phyloP scores from a whole-genome alignment of 495 filamentous ascomycete genomes.

The Pseudotulostoma volvatum region DNA sequence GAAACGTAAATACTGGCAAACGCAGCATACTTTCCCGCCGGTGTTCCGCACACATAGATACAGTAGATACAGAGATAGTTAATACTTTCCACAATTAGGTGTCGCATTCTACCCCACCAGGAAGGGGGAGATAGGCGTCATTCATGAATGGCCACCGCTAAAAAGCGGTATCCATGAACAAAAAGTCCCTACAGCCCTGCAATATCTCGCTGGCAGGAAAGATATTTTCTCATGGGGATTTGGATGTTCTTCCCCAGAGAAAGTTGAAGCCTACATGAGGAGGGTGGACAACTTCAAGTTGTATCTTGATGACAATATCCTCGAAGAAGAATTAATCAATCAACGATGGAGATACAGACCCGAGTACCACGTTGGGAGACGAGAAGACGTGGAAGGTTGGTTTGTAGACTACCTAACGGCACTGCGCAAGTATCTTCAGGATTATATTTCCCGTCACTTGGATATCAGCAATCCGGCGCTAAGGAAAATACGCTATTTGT shows the following conservation, averaged over 20 bases:
- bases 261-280: background rate
- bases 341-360: no score
- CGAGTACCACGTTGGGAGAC: no score
- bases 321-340: background rate
- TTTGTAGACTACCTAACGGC: background rate
- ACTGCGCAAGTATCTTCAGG: background rate
- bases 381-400: background rate
- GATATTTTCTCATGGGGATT: background rate
- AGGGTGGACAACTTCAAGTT: background rate
- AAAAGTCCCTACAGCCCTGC: background rate
- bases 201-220: background rate
- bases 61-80: background rate
- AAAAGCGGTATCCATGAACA: background rate
- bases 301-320: background rate
- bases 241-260: background rate
- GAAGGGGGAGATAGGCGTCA: background rate
- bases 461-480: background rate
- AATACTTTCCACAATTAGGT: background rate
- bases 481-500: background rate
- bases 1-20: background rate
- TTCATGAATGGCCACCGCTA: background rate
- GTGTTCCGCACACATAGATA: background rate
- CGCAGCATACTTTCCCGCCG: background rate
- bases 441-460: no score
- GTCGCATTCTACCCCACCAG: background rate